These are phyloP conservation scores for Collybia sordida DNA, from an alignment of 768 basidiomycete genomes.

Conservation along the genomic window DNA sequence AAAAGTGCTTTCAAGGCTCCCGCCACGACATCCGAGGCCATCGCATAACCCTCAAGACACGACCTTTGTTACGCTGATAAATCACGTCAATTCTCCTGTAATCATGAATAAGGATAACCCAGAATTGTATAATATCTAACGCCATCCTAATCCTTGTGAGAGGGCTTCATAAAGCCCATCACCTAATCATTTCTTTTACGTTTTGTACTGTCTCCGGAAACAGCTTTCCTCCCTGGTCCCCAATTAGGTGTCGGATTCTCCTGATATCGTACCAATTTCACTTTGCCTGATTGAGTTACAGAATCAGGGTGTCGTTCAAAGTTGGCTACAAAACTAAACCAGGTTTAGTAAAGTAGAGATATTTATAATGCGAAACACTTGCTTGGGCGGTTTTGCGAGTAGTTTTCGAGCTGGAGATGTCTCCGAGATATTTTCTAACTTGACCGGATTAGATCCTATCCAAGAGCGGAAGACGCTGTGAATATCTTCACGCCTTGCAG, in stretches of 20 bases:
- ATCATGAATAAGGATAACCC: too few species aligned
- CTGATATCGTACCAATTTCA: constrained; percentile 87
- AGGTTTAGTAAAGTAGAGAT: constrained; percentile 5
- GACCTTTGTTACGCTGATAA: neutral
- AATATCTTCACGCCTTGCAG: constrained; percentile 67
- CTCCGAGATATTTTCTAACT: constrained; percentile 77
- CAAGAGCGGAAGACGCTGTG: constrained; percentile 87
- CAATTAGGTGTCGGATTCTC: constrained; percentile 89
- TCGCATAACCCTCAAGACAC: constrained; percentile 1
- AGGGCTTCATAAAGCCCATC: neutral
- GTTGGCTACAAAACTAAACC: constrained; percentile 57
- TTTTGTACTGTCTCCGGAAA: constrained; percentile 28
- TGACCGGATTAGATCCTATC: constrained; percentile 80
- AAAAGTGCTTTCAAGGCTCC: constrained; percentile 18
- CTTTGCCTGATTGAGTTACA: constrained; percentile 55
- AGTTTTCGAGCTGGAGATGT: constrained; percentile 70
- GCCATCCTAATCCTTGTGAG: neutral
- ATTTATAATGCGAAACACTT: constrained; percentile 18
- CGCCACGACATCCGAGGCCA: constrained; percentile 4
- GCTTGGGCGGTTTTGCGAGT: constrained; percentile 71
- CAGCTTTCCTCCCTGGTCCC: constrained; percentile 81
- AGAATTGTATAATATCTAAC: too few species aligned
- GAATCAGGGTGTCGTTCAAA: constrained; percentile 75
- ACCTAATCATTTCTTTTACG: constrained; percentile 33
- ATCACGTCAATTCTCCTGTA: neutral